Conservation (phyloP, 1,284 basidiomycete genomes). For the Pyrrhoderma lamaoense region DNA sequence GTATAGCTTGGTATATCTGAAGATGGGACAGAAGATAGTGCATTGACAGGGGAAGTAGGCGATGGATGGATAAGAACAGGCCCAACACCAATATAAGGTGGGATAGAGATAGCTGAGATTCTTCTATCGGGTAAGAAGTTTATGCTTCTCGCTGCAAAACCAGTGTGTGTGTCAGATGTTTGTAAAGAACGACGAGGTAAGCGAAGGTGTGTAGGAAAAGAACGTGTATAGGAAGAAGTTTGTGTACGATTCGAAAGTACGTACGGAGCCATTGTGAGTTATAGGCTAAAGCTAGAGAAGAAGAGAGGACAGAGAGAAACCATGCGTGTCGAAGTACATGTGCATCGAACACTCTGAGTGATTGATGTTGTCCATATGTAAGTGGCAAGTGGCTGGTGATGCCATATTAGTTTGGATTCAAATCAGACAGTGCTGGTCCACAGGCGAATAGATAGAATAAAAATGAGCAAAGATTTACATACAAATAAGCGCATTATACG, state of each 20-base stretch:
- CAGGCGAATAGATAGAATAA: too few relatives aligned
- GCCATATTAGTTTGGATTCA: background rate
- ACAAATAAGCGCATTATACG: too few relatives aligned
- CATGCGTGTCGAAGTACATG: background rate
- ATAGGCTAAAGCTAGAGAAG: background rate
- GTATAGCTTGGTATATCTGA: background rate
- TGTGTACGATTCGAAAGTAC: constrained; percentile 6
- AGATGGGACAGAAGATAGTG: background rate
- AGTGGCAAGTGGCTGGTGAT: constrained; percentile 2
- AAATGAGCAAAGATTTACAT: too few relatives aligned
- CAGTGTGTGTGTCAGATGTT: background rate
- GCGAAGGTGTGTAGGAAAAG: background rate
- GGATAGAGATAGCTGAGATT: too few relatives aligned
- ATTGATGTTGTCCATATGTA: background rate
- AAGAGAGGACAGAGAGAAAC: too few relatives aligned
- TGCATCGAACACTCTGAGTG: background rate
- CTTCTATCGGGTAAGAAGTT: too few relatives aligned
- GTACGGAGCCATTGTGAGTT: constrained; percentile 13
- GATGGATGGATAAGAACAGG: constrained; percentile 5
- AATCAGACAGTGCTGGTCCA: too few relatives aligned
- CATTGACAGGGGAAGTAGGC: background rate
- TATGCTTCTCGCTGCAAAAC: too few relatives aligned
- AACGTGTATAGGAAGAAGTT: background rate
- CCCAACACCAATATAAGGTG: constrained; percentile 5
- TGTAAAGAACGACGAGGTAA: background rate